phyloP scores from a whole-genome alignment of 345 rosid genomes.

The Diplotaxis tenuifolia region DNA sequence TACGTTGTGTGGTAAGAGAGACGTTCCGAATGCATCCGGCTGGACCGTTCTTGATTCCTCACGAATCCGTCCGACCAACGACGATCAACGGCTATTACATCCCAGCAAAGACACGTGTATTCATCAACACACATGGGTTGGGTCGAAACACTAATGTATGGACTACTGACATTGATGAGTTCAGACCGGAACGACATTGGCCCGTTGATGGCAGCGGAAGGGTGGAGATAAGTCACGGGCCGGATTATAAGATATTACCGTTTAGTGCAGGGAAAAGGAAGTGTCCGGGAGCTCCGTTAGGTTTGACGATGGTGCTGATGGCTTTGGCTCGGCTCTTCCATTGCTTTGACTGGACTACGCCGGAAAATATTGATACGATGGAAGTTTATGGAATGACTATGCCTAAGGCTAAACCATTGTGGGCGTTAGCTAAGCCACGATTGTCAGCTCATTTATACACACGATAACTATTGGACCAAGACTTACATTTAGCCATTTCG shows the following conservation, averaged over 20 bases:
- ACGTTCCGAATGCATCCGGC: slow-evolving; percentile 96
- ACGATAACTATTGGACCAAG: slow-evolving; percentile 17
- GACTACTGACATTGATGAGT: slow-evolving; percentile 58
- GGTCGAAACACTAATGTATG: slow-evolving; percentile 75
- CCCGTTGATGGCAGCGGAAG: slow-evolving; percentile 50
- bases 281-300: slow-evolving; percentile 94
- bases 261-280: slow-evolving; percentile 88
- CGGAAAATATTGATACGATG: slow-evolving; percentile 52
- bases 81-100: slow-evolving; percentile 69
- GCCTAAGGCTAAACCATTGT: slow-evolving; percentile 77
- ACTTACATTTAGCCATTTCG: background rate
- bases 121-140: slow-evolving; percentile 86
- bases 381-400: slow-evolving; percentile 95
- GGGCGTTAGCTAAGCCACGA: slow-evolving; percentile 67
- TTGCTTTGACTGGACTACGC: slow-evolving; percentile 70
- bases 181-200: slow-evolving; percentile 83
- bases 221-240: slow-evolving; percentile 90
- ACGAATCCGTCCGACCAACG: slow-evolving; percentile 68
- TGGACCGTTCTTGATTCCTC: slow-evolving; percentile 89
- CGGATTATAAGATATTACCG: slow-evolving; percentile 82
- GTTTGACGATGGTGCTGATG: slow-evolving; percentile 74
- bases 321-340: slow-evolving; percentile 90
- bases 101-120: slow-evolving; percentile 82
- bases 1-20: slow-evolving; percentile 92
- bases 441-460: slow-evolving; percentile 48